Evolutionary conservation across 768 basidiomycete genomes (phyloP).

Genomic region (Paxillus involutus): DNA sequence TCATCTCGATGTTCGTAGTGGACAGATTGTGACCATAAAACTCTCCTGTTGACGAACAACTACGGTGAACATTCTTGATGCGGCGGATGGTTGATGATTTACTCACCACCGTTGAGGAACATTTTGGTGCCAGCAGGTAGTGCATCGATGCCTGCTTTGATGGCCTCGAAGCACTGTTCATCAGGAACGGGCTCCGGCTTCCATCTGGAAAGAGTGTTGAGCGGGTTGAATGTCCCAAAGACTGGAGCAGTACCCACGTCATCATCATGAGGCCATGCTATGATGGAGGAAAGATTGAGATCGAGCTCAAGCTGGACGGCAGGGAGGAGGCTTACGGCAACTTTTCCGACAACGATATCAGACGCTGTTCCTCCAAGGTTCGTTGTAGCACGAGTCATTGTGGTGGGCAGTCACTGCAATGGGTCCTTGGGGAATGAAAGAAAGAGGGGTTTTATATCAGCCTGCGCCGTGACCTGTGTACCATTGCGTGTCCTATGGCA

Average conservation of each 20-base stretch:
- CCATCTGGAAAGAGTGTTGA: conserved; percentile 32
- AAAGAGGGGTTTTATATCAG: background rate
- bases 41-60: conserved; percentile 35
- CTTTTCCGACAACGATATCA: conserved; percentile 35
- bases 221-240: background rate
- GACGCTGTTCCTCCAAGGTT: conserved; percentile 41
- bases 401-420: background rate
- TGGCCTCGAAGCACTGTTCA: conserved; percentile 59
- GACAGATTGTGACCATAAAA: conserved; percentile 52
- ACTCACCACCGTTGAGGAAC: conserved; percentile 49
- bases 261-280: conserved; percentile 58
- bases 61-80: background rate
- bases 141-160: conserved; percentile 50
- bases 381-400: conserved; percentile 31
- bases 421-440: background rate
- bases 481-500: background rate
- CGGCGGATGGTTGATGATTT: background rate
- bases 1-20: conserved; percentile 48
- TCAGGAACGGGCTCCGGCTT: conserved; percentile 46
- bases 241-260: conserved; percentile 36
- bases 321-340: conserved; percentile 31
- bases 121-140: conserved; percentile 46
- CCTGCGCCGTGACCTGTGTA: background rate
- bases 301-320: background rate
- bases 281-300: background rate